Conservation (phyloP, 2,329 filamentous ascomycete genomes). For the Coleophoma cylindrospora region DNA sequence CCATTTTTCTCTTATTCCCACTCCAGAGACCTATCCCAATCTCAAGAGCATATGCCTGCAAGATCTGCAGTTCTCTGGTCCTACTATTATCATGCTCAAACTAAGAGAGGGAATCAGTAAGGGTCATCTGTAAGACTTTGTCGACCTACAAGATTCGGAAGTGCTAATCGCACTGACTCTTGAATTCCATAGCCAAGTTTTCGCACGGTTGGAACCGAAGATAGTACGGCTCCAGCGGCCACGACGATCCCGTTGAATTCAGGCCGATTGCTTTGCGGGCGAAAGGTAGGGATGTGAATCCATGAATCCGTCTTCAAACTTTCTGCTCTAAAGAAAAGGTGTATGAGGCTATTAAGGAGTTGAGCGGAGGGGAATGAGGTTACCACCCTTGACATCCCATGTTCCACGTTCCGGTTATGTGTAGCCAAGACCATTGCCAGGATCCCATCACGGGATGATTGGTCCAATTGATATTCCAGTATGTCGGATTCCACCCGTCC, state of each 20-base stretch:
- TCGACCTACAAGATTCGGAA: constrained; percentile 5
- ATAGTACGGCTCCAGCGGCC: constrained; percentile 12
- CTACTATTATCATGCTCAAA: constrained; percentile 43
- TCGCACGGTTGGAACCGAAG: constrained; percentile 7
- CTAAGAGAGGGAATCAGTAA: background rate
- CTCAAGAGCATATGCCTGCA: constrained; percentile 43
- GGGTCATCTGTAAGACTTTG: too few relatives aligned
- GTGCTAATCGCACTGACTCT: constrained; percentile 12
- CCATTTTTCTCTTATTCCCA: constrained; percentile 53
- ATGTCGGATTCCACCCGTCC: background rate
- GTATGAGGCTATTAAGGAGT: constrained; percentile 12
- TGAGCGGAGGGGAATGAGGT: constrained; percentile 15
- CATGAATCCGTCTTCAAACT: constrained; percentile 9
- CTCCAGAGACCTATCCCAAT: constrained; percentile 53
- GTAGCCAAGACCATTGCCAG: constrained; percentile 14
- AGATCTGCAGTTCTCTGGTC: constrained; percentile 44
- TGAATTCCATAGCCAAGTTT: constrained; percentile 19
- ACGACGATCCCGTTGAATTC: constrained; percentile 9
- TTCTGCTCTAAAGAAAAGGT: constrained; percentile 9
- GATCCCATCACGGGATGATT: constrained; percentile 12
- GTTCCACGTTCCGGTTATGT: background rate
- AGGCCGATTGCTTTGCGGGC: constrained; percentile 2
- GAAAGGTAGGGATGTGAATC: constrained; percentile 13
- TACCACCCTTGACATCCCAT: constrained; percentile 4
- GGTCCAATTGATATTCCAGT: constrained; percentile 4